A percentile compares a stretch with the other conserved stretches of the same genome.
Evolutionary conservation across 441 rosid genomes (phyloP).

Genomic region (Daphne laureola): DNA sequence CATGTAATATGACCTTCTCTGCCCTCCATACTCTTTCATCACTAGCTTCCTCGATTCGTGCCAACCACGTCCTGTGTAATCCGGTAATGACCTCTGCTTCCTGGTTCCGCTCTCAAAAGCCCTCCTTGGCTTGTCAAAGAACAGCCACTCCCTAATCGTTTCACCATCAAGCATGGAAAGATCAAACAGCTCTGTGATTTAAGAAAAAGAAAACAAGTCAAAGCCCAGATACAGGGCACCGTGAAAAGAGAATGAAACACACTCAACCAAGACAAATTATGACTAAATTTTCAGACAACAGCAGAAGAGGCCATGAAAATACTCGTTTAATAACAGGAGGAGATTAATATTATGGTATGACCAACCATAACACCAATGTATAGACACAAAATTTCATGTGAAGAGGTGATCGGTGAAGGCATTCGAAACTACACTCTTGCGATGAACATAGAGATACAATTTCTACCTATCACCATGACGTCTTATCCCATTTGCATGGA

Average conservation of each 20-base stretch:
- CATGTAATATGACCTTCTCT: conserved; percentile 68
- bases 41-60: conserved; percentile 63
- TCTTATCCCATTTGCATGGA: too few species aligned
- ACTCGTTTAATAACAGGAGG: background rate
- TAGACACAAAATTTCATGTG: too few species aligned
- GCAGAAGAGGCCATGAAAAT: too few species aligned
- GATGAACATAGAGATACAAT: too few species aligned
- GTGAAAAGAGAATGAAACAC: background rate
- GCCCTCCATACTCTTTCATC: conserved; percentile 56
- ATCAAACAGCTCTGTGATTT: conserved; percentile 46
- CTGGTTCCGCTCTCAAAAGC: conserved; percentile 71
- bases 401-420: too few species aligned
- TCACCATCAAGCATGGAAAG: conserved; percentile 45
- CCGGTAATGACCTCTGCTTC: conserved; percentile 67
- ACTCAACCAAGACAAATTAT: background rate
- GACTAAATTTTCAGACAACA: background rate
- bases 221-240: too few species aligned
- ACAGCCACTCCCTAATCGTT: conserved; percentile 55
- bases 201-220: background rate
- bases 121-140: conserved; percentile 62
- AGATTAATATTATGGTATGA: background rate
- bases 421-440: too few species aligned
- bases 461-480: too few species aligned
- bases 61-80: conserved; percentile 64
- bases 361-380: background rate